These are phyloP conservation scores for Mycena belliarum DNA, from an alignment of 768 basidiomycete species.

Conservation along the genomic window DNA sequence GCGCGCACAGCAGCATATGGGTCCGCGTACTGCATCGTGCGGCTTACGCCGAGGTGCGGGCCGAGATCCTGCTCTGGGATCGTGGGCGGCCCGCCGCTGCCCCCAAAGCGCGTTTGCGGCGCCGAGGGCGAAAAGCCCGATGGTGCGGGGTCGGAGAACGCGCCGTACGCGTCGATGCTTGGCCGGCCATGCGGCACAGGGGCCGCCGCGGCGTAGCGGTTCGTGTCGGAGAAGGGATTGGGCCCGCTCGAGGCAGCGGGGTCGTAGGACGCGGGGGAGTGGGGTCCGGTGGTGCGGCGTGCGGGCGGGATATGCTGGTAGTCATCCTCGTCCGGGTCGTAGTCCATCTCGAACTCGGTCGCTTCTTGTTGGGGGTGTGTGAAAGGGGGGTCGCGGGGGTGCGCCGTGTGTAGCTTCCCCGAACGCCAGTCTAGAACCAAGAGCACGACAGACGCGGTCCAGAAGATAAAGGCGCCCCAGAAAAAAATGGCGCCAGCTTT, in stretches of 20 bases:
- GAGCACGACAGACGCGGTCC: constrained; percentile 68
- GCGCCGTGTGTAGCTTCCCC: constrained; percentile 51
- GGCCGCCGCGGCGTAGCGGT: constrained; percentile 44
- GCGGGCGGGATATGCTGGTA: constrained; percentile 52
- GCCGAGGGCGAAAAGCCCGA: constrained; percentile 56
- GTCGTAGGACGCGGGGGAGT: constrained; percentile 31
- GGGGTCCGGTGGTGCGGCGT: constrained; percentile 26
- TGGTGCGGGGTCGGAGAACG: constrained; percentile 87
- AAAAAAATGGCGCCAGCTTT: constrained; percentile 89
- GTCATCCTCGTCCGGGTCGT: constrained; percentile 56
- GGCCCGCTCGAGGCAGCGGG: constrained; percentile 27
- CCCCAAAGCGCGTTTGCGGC: constrained; percentile 26
- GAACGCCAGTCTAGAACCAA: constrained; percentile 77
- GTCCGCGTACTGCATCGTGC: constrained; percentile 94
- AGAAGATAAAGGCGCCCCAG: constrained; percentile 82
- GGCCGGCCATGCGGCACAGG: constrained; percentile 45
- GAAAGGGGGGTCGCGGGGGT: constrained; percentile 76
- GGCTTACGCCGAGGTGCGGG: constrained; percentile 57
- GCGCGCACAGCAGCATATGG: constrained; percentile 84
- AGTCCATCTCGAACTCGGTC: constrained; percentile 47
- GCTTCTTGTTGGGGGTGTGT: constrained; percentile 49
- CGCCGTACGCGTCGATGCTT: constrained; percentile 87
- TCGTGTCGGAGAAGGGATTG: constrained; percentile 57
- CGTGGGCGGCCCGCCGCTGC: constrained; percentile 33
- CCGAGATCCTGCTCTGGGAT: constrained; percentile 46